Evolutionary conservation across 768 basidiomycete genomes (phyloP), one percentile per base, ranked within the genome.

Genomic region (Clitopilus passeckerianus): DNA sequence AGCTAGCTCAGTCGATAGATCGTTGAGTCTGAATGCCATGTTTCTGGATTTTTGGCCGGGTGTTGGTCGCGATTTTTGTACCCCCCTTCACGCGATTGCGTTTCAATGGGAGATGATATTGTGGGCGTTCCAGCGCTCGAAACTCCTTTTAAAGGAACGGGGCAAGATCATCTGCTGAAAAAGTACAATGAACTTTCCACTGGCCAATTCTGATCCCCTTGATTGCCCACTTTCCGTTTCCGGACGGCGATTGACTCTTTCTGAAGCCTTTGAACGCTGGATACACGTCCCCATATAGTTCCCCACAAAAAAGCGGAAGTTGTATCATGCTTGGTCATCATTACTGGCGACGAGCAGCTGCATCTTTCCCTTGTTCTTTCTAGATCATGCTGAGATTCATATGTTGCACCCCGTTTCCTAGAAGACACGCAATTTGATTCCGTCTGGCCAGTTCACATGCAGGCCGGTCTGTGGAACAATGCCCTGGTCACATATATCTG

Each of bases 1-100:
- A 43, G 64, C 69, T 24, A 78, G 70, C 65, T 78, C 77, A 22
- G 68, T 64, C 9, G 75, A 70, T 41, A 76, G 71, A 22, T 56
- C 53, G 20, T 63, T 62, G 59, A 76, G 67, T 7, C 55, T 56
- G 20, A 66, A 64, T 16, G 58, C n/a, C 58, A 59, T 59, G 35
- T 37, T 59, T 20, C 44, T 34, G 3, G 27, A 30, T 34, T 27
- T 33, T 15, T n/a, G 18, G 23, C 24, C 8, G 14, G 44, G 34
- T 52, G 44, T 37, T 16, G 27, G 27, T 30, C 27, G 27, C 27
- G 27, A 30, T 4, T 30, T 30, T 30, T 30, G 27, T 30, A 30
- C 27, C 27, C 27, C 27, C 27, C 27, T 7, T 30, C 27, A 30
- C 16, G 54, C 41, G 34, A 50, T 18, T 50, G 2, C 10, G 12